Percentiles rank a stretch among this genome's conserved stretches.
Conservation (phyloP, 202 grass and related monocot genomes). For the Carex arenaria region DNA sequence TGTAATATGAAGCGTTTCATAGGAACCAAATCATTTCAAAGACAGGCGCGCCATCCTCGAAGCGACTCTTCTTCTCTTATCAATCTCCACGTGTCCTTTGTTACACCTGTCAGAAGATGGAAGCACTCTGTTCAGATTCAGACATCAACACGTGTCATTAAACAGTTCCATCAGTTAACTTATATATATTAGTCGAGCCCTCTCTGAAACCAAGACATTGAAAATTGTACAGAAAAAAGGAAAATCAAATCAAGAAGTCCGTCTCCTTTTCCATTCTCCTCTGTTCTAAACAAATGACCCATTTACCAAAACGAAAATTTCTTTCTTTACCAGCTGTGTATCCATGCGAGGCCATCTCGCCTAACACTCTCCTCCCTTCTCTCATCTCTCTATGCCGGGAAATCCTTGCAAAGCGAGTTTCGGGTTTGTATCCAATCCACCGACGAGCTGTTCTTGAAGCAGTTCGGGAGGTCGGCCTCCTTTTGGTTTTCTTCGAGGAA, state of each 20-base stretch:
- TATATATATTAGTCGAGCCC: slow-evolving; percentile 29
- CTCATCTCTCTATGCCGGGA: slow-evolving; percentile 50
- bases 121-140: background rate
- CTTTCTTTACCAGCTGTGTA: slow-evolving; percentile 38
- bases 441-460: slow-evolving; percentile 32
- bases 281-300: slow-evolving; percentile 5
- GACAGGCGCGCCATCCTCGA: slow-evolving; percentile 25
- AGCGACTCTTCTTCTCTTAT: background rate
- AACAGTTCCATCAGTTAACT: background rate
- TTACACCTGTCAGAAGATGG: slow-evolving; percentile 35
- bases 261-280: background rate
- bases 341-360: slow-evolving; percentile 57
- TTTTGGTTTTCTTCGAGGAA: slow-evolving; percentile 62
- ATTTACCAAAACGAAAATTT: slow-evolving; percentile 29
- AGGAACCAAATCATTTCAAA: background rate
- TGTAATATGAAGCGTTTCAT: background rate
- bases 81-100: slow-evolving; percentile 25
- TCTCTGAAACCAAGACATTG: slow-evolving; percentile 5
- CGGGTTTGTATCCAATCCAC: slow-evolving; percentile 45
- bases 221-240: background rate
- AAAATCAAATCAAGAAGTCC: background rate
- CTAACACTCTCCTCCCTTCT: slow-evolving; percentile 43
- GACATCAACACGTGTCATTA: slow-evolving; percentile 27
- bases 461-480: slow-evolving; percentile 41
- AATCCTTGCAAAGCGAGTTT: slow-evolving; percentile 17